Percentiles rank a stretch among this genome's conserved stretches.
Evolutionary conservation across 2,329 filamentous ascomycete genomes (phyloP).

Genomic region (Cladosporium cucumerinum): DNA sequence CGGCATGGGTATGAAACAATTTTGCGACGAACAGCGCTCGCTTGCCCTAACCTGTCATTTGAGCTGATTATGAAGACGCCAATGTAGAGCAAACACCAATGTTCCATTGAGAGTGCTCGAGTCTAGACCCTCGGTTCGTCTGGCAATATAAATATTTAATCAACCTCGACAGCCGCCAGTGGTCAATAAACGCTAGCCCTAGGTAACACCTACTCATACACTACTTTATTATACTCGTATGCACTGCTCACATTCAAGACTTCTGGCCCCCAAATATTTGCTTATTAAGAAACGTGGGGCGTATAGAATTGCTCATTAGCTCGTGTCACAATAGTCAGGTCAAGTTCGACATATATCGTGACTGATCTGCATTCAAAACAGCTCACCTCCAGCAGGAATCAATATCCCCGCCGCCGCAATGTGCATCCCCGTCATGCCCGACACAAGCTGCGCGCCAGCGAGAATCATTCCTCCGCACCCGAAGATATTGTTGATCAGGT

Average conservation of each 20-base stretch:
- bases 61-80: neutral
- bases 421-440: constrained; percentile 47
- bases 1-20: neutral
- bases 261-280: neutral
- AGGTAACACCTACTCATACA: neutral
- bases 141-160: neutral
- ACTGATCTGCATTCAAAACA: neutral
- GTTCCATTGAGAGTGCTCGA: neutral
- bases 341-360: neutral
- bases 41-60: neutral
- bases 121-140: neutral
- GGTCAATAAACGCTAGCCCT: neutral
- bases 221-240: neutral
- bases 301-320: neutral
- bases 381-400: constrained; percentile 44
- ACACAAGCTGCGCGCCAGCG: constrained; percentile 28
- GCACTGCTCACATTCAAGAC: neutral
- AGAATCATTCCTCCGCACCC: constrained; percentile 36
- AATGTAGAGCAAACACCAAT: neutral
- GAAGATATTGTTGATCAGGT: constrained; percentile 38
- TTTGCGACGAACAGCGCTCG: neutral
- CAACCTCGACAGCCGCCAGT: neutral
- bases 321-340: neutral
- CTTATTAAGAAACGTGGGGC: neutral
- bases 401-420: constrained; percentile 47